Conservation (phyloP, 169 alveolate genomes). For the Cryptosporidium bovis region DNA sequence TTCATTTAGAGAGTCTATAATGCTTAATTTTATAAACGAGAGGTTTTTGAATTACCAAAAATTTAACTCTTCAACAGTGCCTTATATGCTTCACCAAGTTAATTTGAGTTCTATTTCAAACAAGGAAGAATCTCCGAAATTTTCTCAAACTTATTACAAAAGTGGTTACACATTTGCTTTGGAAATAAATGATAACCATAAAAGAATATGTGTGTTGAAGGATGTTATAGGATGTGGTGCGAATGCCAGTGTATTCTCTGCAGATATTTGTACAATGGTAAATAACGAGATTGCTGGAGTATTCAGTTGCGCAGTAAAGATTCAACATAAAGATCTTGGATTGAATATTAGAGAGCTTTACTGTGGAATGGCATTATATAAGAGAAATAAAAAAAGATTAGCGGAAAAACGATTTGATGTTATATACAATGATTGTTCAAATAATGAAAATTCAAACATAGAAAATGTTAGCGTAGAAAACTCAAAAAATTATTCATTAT, state of each 20-base stretch:
- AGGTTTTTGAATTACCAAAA: slow-evolving; percentile 47
- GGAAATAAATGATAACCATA: slow-evolving; percentile 19
- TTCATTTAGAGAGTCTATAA: slow-evolving; percentile 66
- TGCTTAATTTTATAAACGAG: slow-evolving; percentile 32
- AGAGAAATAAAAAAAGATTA: slow-evolving; percentile 34
- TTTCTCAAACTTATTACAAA: slow-evolving; percentile 17
- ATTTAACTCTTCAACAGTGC: not conserved
- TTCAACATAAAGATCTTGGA: slow-evolving; percentile 70
- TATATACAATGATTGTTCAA: not conserved
- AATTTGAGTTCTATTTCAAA: slow-evolving; percentile 2
- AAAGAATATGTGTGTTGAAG: slow-evolving; percentile 34
- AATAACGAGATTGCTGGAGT: slow-evolving; percentile 20
- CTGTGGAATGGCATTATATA: slow-evolving; percentile 44
- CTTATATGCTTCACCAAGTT: slow-evolving; percentile 50
- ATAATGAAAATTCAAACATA: not conserved
- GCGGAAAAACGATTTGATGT: not conserved
- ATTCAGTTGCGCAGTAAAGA: slow-evolving; percentile 49
- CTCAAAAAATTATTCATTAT: not conserved
- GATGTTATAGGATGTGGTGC: slow-evolving; percentile 70
- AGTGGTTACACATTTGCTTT: slow-evolving; percentile 49
- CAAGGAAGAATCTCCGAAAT: slow-evolving; percentile 29
- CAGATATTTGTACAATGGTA: slow-evolving; percentile 56
- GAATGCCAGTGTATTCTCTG: slow-evolving; percentile 66
- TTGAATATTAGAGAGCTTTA: slow-evolving; percentile 48
- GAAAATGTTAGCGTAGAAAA: not conserved